Percentiles rank a stretch among this genome's conserved stretches.
Conservation (phyloP, 2,329 filamentous ascomycete genomes). For the Calonectria crousiana region DNA sequence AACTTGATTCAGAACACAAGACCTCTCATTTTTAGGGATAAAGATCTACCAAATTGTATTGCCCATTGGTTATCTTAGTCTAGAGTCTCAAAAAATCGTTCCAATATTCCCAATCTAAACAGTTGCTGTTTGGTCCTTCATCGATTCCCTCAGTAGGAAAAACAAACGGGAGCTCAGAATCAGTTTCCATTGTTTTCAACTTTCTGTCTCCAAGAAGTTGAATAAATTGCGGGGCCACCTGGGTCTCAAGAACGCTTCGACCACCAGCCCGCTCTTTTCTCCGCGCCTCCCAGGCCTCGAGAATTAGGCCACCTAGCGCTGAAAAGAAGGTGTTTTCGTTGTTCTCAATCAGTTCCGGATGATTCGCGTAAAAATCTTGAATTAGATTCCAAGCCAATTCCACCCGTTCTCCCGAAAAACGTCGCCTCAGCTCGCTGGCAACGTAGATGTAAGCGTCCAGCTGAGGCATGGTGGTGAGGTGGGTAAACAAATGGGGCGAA, state of each 20-base stretch:
- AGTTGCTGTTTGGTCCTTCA: slow-evolving; percentile 6
- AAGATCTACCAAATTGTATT: neutral
- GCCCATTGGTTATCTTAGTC: neutral
- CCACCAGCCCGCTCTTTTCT: slow-evolving; percentile 8
- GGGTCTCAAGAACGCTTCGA: neutral
- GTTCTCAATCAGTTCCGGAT: slow-evolving; percentile 30
- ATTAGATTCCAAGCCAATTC: slow-evolving; percentile 44
- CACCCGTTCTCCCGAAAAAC: slow-evolving; percentile 33
- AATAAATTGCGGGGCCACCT: slow-evolving; percentile 25
- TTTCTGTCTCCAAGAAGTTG: slow-evolving; percentile 20
- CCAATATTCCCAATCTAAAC: slow-evolving; percentile 39
- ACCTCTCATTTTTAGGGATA: neutral
- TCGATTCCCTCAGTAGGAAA: neutral
- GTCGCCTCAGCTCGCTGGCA: slow-evolving; percentile 44
- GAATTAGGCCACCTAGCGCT: slow-evolving; percentile 28
- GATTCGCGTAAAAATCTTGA: slow-evolving; percentile 39
- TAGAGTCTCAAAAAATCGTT: slow-evolving; percentile 35
- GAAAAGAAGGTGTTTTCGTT: slow-evolving; percentile 13
- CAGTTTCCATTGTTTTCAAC: neutral
- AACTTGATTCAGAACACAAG: neutral
- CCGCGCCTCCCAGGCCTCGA: slow-evolving; percentile 40
- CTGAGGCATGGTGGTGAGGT: slow-evolving; percentile 42
- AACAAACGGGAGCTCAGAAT: neutral
- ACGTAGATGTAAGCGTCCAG: slow-evolving; percentile 50
- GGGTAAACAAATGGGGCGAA: slow-evolving; percentile 44